Percentiles rank a stretch among this genome's conserved stretches.
Evolutionary conservation across 2,329 filamentous ascomycete species (phyloP).

Genomic region (Xylaria digitata): DNA sequence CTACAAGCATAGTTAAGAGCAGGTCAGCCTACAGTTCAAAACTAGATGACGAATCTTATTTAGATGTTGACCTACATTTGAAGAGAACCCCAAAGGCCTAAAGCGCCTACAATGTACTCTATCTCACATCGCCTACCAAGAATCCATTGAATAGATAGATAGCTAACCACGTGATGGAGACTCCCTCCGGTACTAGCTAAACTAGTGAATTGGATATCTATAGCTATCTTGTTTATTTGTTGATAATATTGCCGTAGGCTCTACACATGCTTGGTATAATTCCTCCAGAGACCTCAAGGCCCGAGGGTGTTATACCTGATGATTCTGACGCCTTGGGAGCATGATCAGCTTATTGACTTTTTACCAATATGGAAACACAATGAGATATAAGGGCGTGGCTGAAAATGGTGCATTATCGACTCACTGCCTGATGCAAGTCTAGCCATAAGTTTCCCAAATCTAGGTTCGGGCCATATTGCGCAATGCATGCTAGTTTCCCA

Average conservation of each 20-base stretch:
- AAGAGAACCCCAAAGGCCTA: background rate
- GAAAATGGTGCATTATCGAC: constrained; percentile 22
- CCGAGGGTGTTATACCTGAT: constrained; percentile 19
- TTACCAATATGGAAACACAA: constrained; percentile 11
- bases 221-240: constrained; percentile 26
- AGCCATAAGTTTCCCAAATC: constrained; percentile 4
- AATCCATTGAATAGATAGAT: background rate
- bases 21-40: background rate
- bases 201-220: constrained; percentile 20
- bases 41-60: background rate
- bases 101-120: background rate
- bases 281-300: background rate
- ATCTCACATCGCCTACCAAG: constrained; percentile 2
- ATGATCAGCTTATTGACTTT: constrained; percentile 24
- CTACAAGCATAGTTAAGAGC: background rate
- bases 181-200: constrained; percentile 6
- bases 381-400: constrained; percentile 6
- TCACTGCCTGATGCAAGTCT: constrained; percentile 29
- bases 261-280: constrained; percentile 22
- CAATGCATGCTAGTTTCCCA: constrained; percentile 19
- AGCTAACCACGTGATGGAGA: background rate
- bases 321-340: constrained; percentile 27
- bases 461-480: constrained; percentile 4
- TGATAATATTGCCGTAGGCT: background rate
- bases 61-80: background rate